Base-by-base conservation (phyloP, 495 filamentous ascomycete species). In the Tuber melanosporum region DNA sequence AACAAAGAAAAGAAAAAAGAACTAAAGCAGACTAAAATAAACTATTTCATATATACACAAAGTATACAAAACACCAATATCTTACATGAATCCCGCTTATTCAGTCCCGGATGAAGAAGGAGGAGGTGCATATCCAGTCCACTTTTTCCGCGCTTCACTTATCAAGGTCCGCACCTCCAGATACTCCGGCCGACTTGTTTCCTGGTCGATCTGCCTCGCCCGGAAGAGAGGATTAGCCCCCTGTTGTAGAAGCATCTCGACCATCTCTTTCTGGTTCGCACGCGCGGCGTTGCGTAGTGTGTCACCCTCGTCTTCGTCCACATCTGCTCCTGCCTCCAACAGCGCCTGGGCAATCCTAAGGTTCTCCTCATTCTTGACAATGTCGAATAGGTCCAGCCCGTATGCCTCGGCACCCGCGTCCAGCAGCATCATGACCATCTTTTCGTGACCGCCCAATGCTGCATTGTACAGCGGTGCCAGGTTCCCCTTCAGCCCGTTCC, bases 351-450 rank as follows among this genome's bases (percentile, higher is more conserved):
- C n/a, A 19, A 76, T 43, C 57, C 12, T 36, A n/a, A 66, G 57
- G 26, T 26, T 66, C 32, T 57, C 12, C 12, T 22, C n/a, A 3
- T 75, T 7, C 9, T 26, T 36, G 8, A 32, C 73, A 19, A 41
- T 46, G 4, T 20, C 41, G 22, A 36, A 41, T n/a, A 39, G 45
- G 9, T 74, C 46, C 1, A 71, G 44, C 26, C 69, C 69, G 17
- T 39, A 45, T n/a, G 44, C 74, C n/a, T 66, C 17, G 14, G 66
- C 72, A 12, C 44, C 62, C 12, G 45, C 74, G 10, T 74, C 62
- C n/a, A 77, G 45, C 22, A 77, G 66, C 43, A 74, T 22, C 39
- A 19, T 52, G 7, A 77, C 52, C 19, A 74, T 26, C 4, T 12
- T 41, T 41, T 74, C 22, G 46, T 77, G 46, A 19, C 76, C 46